These are phyloP conservation scores for Hericium coralloides DNA, from an alignment of 768 basidiomycete species.

Conservation along the genomic window DNA sequence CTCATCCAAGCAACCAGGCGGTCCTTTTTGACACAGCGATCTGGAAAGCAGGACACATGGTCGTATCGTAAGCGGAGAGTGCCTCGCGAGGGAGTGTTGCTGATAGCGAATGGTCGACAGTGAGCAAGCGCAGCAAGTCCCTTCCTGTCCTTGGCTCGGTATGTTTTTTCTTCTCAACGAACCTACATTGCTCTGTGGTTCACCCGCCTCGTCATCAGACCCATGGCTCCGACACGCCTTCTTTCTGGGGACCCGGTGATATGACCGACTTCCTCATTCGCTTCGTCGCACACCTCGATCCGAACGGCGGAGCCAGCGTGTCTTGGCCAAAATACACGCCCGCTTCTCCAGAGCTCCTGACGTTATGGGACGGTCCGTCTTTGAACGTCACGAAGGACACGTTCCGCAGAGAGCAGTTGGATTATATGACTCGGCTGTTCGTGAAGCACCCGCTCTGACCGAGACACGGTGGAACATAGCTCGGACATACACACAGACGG, in stretches of 20 bases:
- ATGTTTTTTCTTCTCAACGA: not conserved
- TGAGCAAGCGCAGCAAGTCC: not conserved
- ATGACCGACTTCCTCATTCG: constrained; percentile 18
- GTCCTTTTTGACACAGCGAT: constrained; percentile 24
- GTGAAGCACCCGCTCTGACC: too few species aligned
- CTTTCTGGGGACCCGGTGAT: constrained; percentile 1
- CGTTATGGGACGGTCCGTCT: constrained; percentile 16
- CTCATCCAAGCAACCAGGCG: constrained; percentile 27
- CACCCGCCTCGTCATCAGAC: not conserved
- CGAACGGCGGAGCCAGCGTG: constrained; percentile 10
- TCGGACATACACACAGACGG: too few species aligned
- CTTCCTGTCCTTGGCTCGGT: not conserved
- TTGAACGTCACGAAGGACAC: constrained; percentile 13
- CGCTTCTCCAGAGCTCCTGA: constrained; percentile 11
- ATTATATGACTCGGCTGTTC: too few species aligned
- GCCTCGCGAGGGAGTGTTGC: not conserved
- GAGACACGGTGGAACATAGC: too few species aligned
- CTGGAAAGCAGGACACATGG: constrained; percentile 24
- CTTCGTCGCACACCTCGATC: constrained; percentile 18
- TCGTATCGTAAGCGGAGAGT: constrained; percentile 25
- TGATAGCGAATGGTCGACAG: not conserved
- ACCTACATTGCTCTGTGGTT: too few species aligned
- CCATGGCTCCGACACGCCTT: constrained; percentile 5
- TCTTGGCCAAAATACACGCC: constrained; percentile 17
- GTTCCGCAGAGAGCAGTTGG: constrained; percentile 10